These are phyloP conservation scores for Trypanosoma melophagium DNA, from an alignment of 208 protist genomes.

Conservation along the genomic window DNA sequence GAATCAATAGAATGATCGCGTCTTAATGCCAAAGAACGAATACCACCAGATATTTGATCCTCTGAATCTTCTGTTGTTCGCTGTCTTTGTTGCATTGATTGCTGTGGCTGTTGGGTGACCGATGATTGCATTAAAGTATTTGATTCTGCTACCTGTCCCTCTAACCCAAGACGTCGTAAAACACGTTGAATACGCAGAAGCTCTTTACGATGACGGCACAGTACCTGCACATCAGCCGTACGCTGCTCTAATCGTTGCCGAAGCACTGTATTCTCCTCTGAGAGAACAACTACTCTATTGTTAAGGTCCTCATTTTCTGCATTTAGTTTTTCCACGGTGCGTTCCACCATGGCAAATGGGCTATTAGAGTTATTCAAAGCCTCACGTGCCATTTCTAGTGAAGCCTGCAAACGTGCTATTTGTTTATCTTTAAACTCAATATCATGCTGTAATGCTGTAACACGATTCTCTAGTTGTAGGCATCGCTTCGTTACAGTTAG, in stretches of 20 bases:
- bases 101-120: neutral
- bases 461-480: conserved; percentile 83
- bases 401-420: conserved; percentile 66
- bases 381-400: conserved; percentile 68
- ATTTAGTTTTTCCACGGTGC: conserved; percentile 57
- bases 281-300: conserved; percentile 40
- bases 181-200: conserved; percentile 76
- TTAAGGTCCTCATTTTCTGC: conserved; percentile 57
- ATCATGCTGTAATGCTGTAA: conserved; percentile 59
- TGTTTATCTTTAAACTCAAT: conserved; percentile 70
- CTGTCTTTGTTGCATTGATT: conserved; percentile 3
- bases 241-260: conserved; percentile 50
- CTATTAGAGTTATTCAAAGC: conserved; percentile 86
- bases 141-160: conserved; percentile 36
- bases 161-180: conserved; percentile 59
- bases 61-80: neutral
- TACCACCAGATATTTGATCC: neutral
- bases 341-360: conserved; percentile 80
- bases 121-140: neutral
- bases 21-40: neutral
- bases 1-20: neutral
- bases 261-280: conserved; percentile 58
- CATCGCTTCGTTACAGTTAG: conserved; percentile 86
- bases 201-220: conserved; percentile 73
- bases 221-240: conserved; percentile 50